Percentiles rank a stretch among this genome's conserved stretches.
phyloP scores from a whole-genome alignment of 1,284 basidiomycete species.

The Pisolithus thermaeus region DNA sequence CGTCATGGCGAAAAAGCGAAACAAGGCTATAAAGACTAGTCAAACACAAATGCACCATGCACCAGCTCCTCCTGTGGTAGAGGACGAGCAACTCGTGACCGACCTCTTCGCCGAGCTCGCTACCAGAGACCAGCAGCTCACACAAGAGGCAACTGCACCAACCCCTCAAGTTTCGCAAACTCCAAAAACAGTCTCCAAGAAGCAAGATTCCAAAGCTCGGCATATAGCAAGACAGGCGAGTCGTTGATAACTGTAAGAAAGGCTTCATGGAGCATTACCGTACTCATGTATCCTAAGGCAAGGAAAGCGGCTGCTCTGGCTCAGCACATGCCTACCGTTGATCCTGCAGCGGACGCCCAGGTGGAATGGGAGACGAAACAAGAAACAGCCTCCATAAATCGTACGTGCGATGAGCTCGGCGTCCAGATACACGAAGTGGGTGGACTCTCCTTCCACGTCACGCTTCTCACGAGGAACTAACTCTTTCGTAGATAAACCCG shows the following conservation, averaged over 20 bases:
- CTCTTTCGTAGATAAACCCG: conserved; percentile 66
- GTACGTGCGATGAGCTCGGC: conserved; percentile 62
- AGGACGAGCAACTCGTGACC: conserved; percentile 57
- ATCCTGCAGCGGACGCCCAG: conserved; percentile 61
- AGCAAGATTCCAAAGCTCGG: conserved; percentile 65
- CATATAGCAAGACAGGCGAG: conserved; percentile 77
- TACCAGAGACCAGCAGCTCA: conserved; percentile 43
- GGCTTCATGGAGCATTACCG: not conserved
- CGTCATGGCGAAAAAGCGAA: conserved; percentile 40
- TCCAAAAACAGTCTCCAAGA: conserved; percentile 36
- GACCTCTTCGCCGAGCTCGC: conserved; percentile 72
- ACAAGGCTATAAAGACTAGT: conserved; percentile 47
- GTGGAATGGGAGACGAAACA: conserved; percentile 65
- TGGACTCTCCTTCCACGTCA: conserved; percentile 3
- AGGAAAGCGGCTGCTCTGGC: conserved; percentile 69
- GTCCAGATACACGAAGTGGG: conserved; percentile 70
- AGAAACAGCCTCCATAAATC: conserved; percentile 67
- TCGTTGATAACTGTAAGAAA: conserved; percentile 1
- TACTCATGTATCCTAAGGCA: conserved; percentile 42
- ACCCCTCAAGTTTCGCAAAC: conserved; percentile 39
- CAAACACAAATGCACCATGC: conserved; percentile 21
- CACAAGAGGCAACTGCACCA: conserved; percentile 44
- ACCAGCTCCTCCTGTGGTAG: conserved; percentile 21
- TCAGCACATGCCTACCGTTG: conserved; percentile 51
- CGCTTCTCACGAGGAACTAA: not conserved